These are phyloP conservation scores for Coemansia interrupta DNA, from an alignment of 192 early-diverging fungal genomes.

Conservation along the genomic window DNA sequence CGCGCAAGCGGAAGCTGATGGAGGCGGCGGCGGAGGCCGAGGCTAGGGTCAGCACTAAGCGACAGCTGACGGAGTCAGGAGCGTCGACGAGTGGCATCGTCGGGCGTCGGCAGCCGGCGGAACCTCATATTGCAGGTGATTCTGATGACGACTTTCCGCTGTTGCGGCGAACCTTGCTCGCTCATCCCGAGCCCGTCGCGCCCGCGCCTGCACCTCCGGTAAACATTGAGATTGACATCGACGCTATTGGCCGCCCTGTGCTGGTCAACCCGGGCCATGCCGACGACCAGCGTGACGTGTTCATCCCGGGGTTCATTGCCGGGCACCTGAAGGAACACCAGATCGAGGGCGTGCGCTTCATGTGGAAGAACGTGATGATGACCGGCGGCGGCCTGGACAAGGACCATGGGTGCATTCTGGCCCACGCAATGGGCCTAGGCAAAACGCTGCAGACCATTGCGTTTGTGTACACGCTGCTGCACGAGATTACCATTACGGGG, in stretches of 20 bases:
- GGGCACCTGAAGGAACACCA: conserved; percentile 66
- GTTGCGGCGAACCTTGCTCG: too few relatives aligned
- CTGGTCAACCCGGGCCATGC: conserved; percentile 66
- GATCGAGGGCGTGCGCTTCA: conserved; percentile 72
- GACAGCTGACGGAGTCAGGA: too few relatives aligned
- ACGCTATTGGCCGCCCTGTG: conserved; percentile 16
- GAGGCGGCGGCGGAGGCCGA: background rate
- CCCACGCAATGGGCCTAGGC: conserved; percentile 84
- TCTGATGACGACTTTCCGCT: too few relatives aligned
- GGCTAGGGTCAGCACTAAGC: background rate
- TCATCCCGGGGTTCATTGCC: conserved; percentile 53
- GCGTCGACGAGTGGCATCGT: too few relatives aligned
- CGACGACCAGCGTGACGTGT: conserved; percentile 53
- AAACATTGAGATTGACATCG: background rate
- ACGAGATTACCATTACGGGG: conserved; percentile 50
- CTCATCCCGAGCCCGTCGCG: too few relatives aligned
- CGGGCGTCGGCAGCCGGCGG: too few relatives aligned
- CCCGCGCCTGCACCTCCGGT: background rate
- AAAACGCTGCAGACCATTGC: conserved; percentile 78
- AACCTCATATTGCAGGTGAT: too few relatives aligned
- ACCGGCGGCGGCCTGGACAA: conserved; percentile 45
- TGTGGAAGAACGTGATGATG: conserved; percentile 79
- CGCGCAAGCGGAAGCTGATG: background rate
- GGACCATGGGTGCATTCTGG: conserved; percentile 70
- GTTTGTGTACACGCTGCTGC: conserved; percentile 66